Evolutionary conservation across 2,329 filamentous ascomycete species (phyloP).

Genomic region (Penicillium sp.): DNA sequence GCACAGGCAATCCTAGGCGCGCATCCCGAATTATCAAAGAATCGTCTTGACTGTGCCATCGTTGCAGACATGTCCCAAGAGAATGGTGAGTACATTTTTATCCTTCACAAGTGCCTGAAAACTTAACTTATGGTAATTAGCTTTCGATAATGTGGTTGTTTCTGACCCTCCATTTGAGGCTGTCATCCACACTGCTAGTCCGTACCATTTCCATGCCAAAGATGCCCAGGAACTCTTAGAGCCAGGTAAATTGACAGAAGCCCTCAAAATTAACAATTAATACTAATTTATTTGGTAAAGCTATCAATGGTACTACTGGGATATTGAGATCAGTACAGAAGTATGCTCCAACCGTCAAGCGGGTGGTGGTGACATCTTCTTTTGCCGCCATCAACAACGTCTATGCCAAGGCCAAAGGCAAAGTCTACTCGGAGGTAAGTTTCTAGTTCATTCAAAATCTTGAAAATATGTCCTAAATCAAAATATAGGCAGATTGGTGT

Average conservation of each 20-base stretch:
- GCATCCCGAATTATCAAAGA: constrained; percentile 52
- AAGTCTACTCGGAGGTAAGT: constrained; percentile 23
- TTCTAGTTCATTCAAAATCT: background rate
- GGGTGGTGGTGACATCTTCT: constrained; percentile 69
- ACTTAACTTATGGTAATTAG: constrained; percentile 42
- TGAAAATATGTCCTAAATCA: background rate
- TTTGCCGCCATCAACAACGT: constrained; percentile 64
- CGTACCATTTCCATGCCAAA: constrained; percentile 69
- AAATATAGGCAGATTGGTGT: constrained; percentile 38
- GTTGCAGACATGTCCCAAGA: constrained; percentile 69
- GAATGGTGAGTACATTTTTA: constrained; percentile 4
- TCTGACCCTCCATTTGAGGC: constrained; percentile 67
- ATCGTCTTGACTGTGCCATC: constrained; percentile 62
- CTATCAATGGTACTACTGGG: constrained; percentile 62
- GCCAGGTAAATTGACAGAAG: constrained; percentile 11
- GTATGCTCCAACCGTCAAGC: constrained; percentile 65
- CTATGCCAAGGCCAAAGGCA: constrained; percentile 26
- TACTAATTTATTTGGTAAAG: constrained; percentile 37
- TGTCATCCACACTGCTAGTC: constrained; percentile 72
- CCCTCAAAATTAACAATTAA: background rate
- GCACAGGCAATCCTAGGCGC: constrained; percentile 48
- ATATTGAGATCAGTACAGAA: constrained; percentile 63
- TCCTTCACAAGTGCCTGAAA: background rate
- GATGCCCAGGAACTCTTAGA: constrained; percentile 25
- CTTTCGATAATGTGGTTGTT: constrained; percentile 65